A percentile compares a stretch with the other conserved stretches of the same genome.
These are phyloP conservation scores for Vinca minor DNA, from an alignment of 257 asterid species.

Conservation along the genomic window DNA sequence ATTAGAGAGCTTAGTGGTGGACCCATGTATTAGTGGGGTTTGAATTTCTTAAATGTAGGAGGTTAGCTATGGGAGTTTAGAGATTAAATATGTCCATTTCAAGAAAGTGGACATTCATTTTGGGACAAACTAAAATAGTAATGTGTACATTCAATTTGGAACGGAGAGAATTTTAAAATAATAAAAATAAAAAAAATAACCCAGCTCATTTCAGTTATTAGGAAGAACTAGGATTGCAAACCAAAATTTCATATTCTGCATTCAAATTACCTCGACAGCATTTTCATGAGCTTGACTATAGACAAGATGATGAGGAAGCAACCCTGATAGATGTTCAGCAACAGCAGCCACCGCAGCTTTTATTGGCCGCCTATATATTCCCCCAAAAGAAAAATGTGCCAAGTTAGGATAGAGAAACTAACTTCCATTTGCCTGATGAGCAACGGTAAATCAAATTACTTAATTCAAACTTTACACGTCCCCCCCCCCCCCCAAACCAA, in stretches of 20 bases:
- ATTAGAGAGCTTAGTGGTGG: no score
- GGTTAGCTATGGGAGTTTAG: no score
- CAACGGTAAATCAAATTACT: not conserved
- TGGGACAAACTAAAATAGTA: no score
- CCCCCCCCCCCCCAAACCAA: not conserved
- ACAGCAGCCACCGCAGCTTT: constrained; percentile 96
- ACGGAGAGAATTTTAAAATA: no score
- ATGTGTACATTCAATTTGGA: no score
- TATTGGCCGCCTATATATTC: constrained; percentile 66
- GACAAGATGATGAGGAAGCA: constrained; percentile 96
- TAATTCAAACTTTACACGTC: no score
- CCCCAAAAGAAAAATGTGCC: constrained; percentile 8
- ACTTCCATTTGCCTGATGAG: not conserved
- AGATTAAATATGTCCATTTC: no score
- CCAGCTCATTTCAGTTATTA: not conserved
- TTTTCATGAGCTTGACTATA: constrained; percentile 93
- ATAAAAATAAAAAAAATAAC: not conserved
- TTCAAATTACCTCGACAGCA: constrained; percentile 66
- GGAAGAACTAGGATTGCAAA: not conserved
- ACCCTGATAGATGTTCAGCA: constrained; percentile 87
- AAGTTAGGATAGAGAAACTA: constrained; percentile 5
- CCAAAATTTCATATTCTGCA: not conserved
- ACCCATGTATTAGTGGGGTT: no score
- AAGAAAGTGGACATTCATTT: no score
- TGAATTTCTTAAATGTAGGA: no score